Percentiles rank a stretch among this genome's conserved stretches.
These are phyloP conservation scores for Fennellomyces sp. DNA, from an alignment of 371 early-diverging fungal species.

Conservation along the genomic window DNA sequence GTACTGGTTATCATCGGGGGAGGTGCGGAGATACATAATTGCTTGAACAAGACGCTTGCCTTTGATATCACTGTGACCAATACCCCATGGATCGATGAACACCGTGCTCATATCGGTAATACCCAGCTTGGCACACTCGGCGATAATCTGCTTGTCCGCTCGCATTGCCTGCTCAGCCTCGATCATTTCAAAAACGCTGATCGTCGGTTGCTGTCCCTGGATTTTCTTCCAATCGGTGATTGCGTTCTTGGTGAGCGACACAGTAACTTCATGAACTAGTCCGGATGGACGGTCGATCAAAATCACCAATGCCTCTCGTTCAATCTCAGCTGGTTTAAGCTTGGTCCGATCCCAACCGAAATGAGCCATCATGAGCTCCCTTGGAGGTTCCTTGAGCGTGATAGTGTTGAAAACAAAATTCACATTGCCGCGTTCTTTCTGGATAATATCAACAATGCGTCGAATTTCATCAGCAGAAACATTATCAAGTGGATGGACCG, in stretches of 20 bases:
- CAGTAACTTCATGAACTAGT: slow-evolving; percentile 35
- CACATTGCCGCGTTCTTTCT: slow-evolving; percentile 18
- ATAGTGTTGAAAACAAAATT: slow-evolving; percentile 42
- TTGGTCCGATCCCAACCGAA: slow-evolving; percentile 33
- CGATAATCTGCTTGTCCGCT: slow-evolving; percentile 30
- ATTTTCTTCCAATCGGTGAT: slow-evolving; percentile 31
- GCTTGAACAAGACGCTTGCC: slow-evolving; percentile 43
- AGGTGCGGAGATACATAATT: slow-evolving; percentile 40
- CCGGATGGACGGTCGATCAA: slow-evolving; percentile 36
- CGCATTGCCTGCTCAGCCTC: slow-evolving; percentile 36
- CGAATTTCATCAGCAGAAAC: slow-evolving; percentile 37
- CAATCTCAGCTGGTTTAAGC: slow-evolving; percentile 27
- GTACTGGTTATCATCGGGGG: slow-evolving; percentile 49
- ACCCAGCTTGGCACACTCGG: slow-evolving; percentile 39
- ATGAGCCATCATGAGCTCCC: slow-evolving; percentile 32
- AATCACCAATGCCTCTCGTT: slow-evolving; percentile 41
- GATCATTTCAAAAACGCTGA: slow-evolving; percentile 40
- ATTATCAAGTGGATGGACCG: slow-evolving; percentile 46
- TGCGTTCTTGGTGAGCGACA: slow-evolving; percentile 21
- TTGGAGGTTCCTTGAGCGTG: slow-evolving; percentile 39
- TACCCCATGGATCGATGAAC: slow-evolving; percentile 46
- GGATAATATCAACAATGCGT: slow-evolving; percentile 25
- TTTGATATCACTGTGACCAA: slow-evolving; percentile 39
- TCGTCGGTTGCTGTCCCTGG: slow-evolving; percentile 40
- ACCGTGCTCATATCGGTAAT: slow-evolving; percentile 42